Conservation (phyloP, 768 basidiomycete genomes). For the Macrolepiota dolichaula region DNA sequence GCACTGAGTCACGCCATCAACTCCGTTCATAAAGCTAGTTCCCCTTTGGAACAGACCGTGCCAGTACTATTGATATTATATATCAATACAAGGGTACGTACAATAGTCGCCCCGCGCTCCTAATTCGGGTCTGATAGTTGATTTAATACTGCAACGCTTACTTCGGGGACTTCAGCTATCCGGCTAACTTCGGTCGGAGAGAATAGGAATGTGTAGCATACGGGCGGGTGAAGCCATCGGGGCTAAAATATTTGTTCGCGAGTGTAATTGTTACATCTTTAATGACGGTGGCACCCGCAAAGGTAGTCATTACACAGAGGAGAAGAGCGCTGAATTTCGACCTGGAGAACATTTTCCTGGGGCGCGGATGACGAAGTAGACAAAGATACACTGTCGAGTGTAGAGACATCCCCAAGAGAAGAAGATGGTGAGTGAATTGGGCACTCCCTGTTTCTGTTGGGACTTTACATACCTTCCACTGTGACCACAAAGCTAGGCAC, state of each 20-base stretch:
- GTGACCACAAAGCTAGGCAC: neutral
- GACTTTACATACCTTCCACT: neutral
- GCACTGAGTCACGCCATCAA: constrained; percentile 35
- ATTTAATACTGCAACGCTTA: no score
- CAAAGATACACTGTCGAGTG: neutral
- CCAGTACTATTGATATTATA: constrained; percentile 36
- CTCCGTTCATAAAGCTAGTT: constrained; percentile 37
- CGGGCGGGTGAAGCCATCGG: constrained; percentile 14
- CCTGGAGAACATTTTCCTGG: neutral
- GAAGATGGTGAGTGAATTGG: no score
- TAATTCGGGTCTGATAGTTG: constrained; percentile 37
- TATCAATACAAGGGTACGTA: constrained; percentile 18
- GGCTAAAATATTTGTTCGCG: constrained; percentile 5
- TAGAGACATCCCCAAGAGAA: neutral
- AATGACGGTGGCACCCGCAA: neutral
- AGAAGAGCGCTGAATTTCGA: neutral
- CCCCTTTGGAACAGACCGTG: constrained; percentile 36
- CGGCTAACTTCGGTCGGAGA: no score
- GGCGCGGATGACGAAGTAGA: neutral
- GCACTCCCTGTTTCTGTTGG: neutral
- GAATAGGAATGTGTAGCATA: neutral
- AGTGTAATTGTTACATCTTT: constrained; percentile 2
- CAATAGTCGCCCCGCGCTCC: constrained; percentile 41
- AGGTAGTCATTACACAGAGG: neutral
- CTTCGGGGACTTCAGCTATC: no score